Percentiles rank a stretch among this genome's conserved stretches.
phyloP scores from a whole-genome alignment of 345 rosid genomes.

The Nasturtium officinale region DNA sequence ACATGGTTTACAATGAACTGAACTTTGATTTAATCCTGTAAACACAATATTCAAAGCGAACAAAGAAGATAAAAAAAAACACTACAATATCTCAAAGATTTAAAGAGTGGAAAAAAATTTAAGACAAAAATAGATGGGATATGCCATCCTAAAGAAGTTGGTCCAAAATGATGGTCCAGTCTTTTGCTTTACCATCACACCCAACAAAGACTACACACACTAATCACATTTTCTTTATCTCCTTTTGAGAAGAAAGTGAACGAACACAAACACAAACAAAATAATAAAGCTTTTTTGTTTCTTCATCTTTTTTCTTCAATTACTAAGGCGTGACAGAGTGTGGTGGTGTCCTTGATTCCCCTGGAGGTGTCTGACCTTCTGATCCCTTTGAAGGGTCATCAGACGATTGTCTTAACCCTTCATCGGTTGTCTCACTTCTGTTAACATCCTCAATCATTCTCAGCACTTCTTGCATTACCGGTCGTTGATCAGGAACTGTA shows the following conservation, averaged over 20 bases:
- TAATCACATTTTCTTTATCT: constrained; percentile 37
- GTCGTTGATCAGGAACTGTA: constrained; percentile 87
- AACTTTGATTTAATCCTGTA: constrained; percentile 22
- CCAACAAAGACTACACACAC: constrained; percentile 41
- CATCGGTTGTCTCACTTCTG: constrained; percentile 73
- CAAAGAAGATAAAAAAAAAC: not conserved
- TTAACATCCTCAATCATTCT: constrained; percentile 94
- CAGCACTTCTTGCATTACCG: constrained; percentile 75
- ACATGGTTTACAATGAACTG: not conserved
- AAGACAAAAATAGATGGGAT: constrained; percentile 27
- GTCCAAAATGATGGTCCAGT: constrained; percentile 40
- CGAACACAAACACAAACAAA: constrained; percentile 19
- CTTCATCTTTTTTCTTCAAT: constrained; percentile 9
- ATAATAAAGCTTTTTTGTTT: constrained; percentile 29
- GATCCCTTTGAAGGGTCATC: constrained; percentile 97
- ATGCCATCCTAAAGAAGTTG: constrained; percentile 35
- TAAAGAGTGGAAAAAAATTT: not conserved
- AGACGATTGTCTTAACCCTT: constrained; percentile 83
- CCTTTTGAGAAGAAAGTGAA: constrained; percentile 38
- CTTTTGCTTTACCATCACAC: constrained; percentile 36
- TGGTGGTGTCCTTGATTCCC: constrained; percentile 73
- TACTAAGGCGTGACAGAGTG: constrained; percentile 55
- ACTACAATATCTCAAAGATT: constrained; percentile 25
- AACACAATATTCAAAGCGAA: constrained; percentile 3
- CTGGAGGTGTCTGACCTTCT: constrained; percentile 82